Base-by-base conservation (phyloP, 139 green algal genomes). In the Desmodesmus armatus region DNA sequence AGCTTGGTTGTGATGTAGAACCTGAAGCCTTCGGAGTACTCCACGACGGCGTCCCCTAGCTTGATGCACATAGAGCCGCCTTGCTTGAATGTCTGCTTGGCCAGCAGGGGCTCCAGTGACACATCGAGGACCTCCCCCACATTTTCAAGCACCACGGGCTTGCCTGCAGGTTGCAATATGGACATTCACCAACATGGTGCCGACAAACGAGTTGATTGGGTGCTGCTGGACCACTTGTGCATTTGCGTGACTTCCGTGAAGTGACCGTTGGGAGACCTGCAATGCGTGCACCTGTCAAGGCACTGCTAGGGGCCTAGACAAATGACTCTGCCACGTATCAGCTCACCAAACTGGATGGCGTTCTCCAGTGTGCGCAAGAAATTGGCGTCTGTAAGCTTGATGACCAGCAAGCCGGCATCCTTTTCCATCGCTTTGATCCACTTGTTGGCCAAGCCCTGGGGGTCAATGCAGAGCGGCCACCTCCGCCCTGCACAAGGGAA, bases 1-100 rank as follows among this genome's bases (percentile, higher is more conserved):
- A 97, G 87, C 87, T 97, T 96, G 47, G 95, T 97, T 76, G 95
- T 98, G 85, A 98, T 96, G 90, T 97, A 98, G 88, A 98, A 88
- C 84, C 88, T 90, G 88, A 98, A 98, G 67, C 92, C 71, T 31
- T 94, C 88, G 62, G 78, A 87, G 90, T 96, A 98, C 90, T 96
- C 93, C 27, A 98, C 92, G 13, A 87, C 91, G 15, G 87, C 77
- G 82, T 98, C 95, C 7, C 95, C 94, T 43, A 97, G 89, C 58
- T 91, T 90, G 87, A 97, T 96, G 88, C 92, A 94, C 53, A 92
- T 47, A 13, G 86, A 79, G 15, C 93, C 93, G 9, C 83, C 90
- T 67, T 96, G 90, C 88, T 96, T 96, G 92, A 97, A 97, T 13
- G 88, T 94, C 75, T 88, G 84, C 82, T 91, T 92, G 3, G 95